Conservation (phyloP, 2,329 filamentous ascomycete species). For the Rutstroemia sp. region DNA sequence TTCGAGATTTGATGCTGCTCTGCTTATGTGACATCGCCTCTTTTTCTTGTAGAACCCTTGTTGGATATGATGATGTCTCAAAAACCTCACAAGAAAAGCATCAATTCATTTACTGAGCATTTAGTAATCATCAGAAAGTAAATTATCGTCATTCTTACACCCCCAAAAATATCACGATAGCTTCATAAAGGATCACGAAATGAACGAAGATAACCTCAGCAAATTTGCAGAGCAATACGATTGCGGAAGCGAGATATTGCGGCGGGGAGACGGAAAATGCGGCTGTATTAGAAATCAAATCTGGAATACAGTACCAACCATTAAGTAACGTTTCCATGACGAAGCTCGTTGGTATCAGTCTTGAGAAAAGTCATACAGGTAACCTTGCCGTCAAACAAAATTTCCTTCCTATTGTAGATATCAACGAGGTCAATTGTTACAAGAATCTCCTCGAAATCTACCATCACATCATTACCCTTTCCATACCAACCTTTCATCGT, state of each 20-base stretch:
- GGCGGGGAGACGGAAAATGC: not conserved
- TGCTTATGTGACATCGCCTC: not conserved
- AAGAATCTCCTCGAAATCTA: not conserved
- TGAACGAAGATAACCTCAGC: not conserved
- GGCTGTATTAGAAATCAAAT: not conserved
- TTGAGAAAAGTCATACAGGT: not conserved
- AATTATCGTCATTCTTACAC: not conserved
- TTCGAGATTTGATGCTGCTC: not conserved
- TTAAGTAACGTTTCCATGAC: not conserved
- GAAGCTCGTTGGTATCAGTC: not conserved
- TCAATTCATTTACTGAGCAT: not conserved
- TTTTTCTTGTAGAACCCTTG: constrained; percentile 1
- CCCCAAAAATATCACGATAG: not conserved
- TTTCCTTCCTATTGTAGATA: constrained; percentile 6
- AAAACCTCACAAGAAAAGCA: constrained; percentile 3
- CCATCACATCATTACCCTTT: not conserved
- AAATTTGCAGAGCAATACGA: not conserved
- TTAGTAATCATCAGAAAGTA: not conserved
- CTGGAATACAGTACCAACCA: not conserved
- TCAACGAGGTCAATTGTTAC: constrained; percentile 1
- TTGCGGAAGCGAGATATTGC: not conserved
- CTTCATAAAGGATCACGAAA: not conserved
- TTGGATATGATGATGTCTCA: constrained; percentile 2
- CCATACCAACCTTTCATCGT: not conserved
- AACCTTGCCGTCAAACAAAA: not conserved